Conservation (phyloP, 306 rosid species). For the Nissolia schottii region DNA sequence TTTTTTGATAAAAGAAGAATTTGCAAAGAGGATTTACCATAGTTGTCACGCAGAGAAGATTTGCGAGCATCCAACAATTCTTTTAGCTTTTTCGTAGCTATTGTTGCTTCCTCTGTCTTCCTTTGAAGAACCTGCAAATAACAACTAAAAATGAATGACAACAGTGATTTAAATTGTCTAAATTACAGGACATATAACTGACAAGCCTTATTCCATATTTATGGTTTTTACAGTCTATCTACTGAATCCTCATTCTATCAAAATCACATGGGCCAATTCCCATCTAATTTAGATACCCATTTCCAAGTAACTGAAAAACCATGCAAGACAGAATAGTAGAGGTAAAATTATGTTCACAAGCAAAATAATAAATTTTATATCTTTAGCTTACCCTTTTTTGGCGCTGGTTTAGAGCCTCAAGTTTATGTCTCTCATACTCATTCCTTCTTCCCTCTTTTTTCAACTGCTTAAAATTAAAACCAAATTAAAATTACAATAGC, state of each 20-base stretch:
- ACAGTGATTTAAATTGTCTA: background rate
- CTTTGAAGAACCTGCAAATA: conserved; percentile 72
- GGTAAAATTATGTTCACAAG: background rate
- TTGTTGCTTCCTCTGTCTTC: conserved; percentile 85
- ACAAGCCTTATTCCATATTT: background rate
- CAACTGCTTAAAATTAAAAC: conserved; percentile 45
- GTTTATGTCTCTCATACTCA: conserved; percentile 74
- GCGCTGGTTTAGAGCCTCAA: conserved; percentile 72
- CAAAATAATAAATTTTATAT: conserved; percentile 5
- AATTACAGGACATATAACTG: background rate
- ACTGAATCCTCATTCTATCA: background rate
- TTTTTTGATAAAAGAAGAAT: too few relatives aligned
- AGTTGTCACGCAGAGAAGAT: conserved; percentile 56
- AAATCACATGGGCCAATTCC: background rate
- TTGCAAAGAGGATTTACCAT: conserved; percentile 50
- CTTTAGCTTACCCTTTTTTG: conserved; percentile 60
- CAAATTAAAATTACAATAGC: conserved; percentile 12
- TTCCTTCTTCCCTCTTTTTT: conserved; percentile 82
- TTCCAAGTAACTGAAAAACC: background rate
- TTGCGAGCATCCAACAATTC: conserved; percentile 70
- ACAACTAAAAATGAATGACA: conserved; percentile 3
- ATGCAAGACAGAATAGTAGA: background rate
- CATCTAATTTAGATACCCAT: background rate
- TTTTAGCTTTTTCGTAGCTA: conserved; percentile 67
- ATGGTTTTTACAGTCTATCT: background rate